A percentile compares a stretch with the other conserved stretches of the same genome.
Conservation (phyloP, 2,329 filamentous ascomycete species). For the Talaromyces albobiverticillius region DNA sequence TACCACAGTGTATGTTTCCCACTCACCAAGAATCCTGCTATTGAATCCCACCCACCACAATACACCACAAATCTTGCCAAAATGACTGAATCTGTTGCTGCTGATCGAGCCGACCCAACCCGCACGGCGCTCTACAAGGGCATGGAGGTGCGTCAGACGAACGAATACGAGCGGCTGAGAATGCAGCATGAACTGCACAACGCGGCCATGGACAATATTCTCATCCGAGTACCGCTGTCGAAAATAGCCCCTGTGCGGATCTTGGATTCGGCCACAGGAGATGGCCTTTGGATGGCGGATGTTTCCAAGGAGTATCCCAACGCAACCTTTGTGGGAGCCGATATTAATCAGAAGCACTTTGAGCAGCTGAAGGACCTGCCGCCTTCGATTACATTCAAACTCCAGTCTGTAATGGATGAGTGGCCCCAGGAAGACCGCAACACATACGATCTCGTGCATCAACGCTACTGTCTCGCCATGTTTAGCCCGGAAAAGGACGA, state of each 20-base stretch:
- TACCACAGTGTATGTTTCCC: no score
- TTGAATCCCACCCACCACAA: no score
- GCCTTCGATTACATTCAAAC: neutral
- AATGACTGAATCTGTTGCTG: no score
- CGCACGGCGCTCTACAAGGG: conserved; percentile 1
- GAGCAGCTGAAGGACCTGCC: conserved; percentile 1
- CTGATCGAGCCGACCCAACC: neutral
- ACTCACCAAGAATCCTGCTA: no score
- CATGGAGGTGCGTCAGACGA: conserved; percentile 1
- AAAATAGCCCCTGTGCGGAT: neutral
- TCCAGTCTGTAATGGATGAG: neutral
- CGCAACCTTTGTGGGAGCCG: neutral
- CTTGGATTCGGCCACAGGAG: neutral
- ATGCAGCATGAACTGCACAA: conserved; percentile 1
- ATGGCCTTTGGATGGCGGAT: conserved; percentile 1
- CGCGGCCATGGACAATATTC: neutral
- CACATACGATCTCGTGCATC: conserved; percentile 1
- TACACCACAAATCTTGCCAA: no score
- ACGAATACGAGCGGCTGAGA: neutral
- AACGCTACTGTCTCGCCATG: conserved; percentile 3
- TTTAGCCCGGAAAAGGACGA: neutral
- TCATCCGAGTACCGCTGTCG: neutral
- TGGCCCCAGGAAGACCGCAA: neutral
- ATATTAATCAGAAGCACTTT: conserved; percentile 1
- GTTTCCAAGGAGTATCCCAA: neutral